These are phyloP conservation scores for Hansenula anomala DNA, from an alignment of 1,139 yeast genomes.

Conservation along the genomic window DNA sequence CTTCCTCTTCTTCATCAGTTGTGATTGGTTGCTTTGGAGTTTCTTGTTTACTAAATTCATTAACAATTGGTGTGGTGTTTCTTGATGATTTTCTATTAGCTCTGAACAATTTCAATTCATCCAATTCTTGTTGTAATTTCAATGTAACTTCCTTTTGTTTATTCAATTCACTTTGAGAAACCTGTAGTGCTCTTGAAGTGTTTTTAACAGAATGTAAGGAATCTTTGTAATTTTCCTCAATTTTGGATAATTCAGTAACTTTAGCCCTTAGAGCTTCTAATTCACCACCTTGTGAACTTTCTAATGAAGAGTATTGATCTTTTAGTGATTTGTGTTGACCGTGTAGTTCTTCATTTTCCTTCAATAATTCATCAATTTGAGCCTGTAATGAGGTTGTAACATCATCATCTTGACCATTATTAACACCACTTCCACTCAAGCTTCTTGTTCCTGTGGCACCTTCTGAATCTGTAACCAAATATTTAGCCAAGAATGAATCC, in stretches of 20 bases:
- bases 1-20: conserved; percentile 38
- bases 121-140: conserved; percentile 59
- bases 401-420: neutral
- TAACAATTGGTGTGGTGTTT: conserved; percentile 29
- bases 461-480: conserved; percentile 8
- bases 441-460: conserved; percentile 6
- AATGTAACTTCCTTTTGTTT: conserved; percentile 54
- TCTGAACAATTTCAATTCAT: conserved; percentile 53
- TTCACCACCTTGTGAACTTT: conserved; percentile 11
- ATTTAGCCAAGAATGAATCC: conserved; percentile 15
- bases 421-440: neutral
- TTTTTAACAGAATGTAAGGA: conserved; percentile 70
- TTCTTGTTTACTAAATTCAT: conserved; percentile 11
- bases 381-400: conserved; percentile 8
- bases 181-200: conserved; percentile 68
- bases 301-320: conserved; percentile 13
- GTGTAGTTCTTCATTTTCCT: conserved; percentile 15
- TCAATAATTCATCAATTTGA: conserved; percentile 20
- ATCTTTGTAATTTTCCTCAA: conserved; percentile 60
- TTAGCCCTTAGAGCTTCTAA: conserved; percentile 27
- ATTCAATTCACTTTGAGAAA: conserved; percentile 67
- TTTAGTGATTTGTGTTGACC: neutral
- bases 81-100: conserved; percentile 34
- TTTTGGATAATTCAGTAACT: conserved; percentile 29
- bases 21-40: conserved; percentile 4